Conservation (phyloP, 2,329 filamentous ascomycete genomes). For the Exserohilum rostratum region DNA sequence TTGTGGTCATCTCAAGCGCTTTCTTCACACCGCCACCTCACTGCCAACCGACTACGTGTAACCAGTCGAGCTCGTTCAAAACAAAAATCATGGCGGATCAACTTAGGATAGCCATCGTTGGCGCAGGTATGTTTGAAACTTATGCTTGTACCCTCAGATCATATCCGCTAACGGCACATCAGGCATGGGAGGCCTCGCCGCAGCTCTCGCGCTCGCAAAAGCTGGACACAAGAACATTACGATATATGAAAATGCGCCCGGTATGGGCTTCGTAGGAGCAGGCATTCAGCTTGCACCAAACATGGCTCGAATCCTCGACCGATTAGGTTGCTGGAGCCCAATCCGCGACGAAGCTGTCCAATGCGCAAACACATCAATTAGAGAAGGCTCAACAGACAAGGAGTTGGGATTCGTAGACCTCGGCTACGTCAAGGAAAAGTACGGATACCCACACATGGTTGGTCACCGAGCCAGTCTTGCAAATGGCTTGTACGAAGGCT, state of each 20-base stretch:
- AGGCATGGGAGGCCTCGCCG: constrained; percentile 81
- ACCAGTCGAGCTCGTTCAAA: background rate
- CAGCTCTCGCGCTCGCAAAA: constrained; percentile 74
- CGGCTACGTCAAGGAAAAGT: constrained; percentile 68
- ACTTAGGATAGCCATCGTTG: constrained; percentile 42
- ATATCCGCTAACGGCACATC: constrained; percentile 14
- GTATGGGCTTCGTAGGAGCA: constrained; percentile 80
- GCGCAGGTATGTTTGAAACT: constrained; percentile 33
- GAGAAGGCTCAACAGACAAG: constrained; percentile 70
- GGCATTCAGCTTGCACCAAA: constrained; percentile 87
- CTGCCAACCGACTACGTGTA: background rate
- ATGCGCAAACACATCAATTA: constrained; percentile 73
- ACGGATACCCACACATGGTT: constrained; percentile 79
- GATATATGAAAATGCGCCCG: constrained; percentile 74
- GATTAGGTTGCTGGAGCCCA: constrained; percentile 72
- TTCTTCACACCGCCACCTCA: too few species aligned
- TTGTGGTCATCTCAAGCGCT: background rate
- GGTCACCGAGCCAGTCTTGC: constrained; percentile 78
- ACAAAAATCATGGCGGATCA: constrained; percentile 34
- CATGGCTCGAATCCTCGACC: constrained; percentile 76
- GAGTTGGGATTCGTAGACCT: constrained; percentile 76
- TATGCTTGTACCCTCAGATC: background rate
- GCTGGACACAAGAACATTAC: constrained; percentile 76
- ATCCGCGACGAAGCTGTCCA: constrained; percentile 75
- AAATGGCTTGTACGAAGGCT: constrained; percentile 72